Evolutionary conservation across 1,284 basidiomycete genomes (phyloP), one percentile per base, ranked within the genome.

Genomic region (Cryptococcus maquisensis): DNA sequence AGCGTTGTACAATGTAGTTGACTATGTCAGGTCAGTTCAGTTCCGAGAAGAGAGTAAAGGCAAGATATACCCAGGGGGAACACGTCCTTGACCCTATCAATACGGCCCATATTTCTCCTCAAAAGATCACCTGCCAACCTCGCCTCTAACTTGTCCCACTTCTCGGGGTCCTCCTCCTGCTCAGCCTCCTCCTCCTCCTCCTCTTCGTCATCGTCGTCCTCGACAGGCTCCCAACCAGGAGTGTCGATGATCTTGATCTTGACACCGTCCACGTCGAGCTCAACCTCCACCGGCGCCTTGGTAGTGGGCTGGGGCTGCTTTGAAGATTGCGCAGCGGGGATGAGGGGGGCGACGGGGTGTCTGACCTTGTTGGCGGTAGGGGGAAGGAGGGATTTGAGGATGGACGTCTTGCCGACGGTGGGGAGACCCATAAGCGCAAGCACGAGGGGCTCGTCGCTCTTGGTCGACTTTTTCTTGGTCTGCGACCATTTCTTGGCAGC

Each of bases 81-180:
- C 24, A 90, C 86, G 68, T 97, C 92, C 72, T 91, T 89, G 55
- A 97, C 79, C 40, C 86, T 82, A 72, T 97, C 95, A 40, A 97
- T 86, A 63, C 89, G 83, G 36, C 94, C 89, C 62, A 87, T 83
- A 69, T 86, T 89, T 52, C 92, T 81, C 61, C 91, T 68, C 23
- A 94, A 74, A 55, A 90, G 81, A 66, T 93, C 90, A 42, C 79
- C 82, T 15, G 83, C 83, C 42, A 85, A 83, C 35, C 74, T 65
- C 12, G 68, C 73, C 55, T 80, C 79, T 55, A 77, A 60, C 21
- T 70, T 62, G 55, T 79, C 77, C 63, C 79, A 77, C 38, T 75
- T 73, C 37, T 79, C 79, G 40, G 77, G 80, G 16, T 80, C 79
- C 42, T 79, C 78, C 32, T 72, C 70, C 9, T 62, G 60, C 15